phyloP scores from a whole-genome alignment of 2,329 filamentous ascomycete genomes.

The Aureobasidium leucospermi region DNA sequence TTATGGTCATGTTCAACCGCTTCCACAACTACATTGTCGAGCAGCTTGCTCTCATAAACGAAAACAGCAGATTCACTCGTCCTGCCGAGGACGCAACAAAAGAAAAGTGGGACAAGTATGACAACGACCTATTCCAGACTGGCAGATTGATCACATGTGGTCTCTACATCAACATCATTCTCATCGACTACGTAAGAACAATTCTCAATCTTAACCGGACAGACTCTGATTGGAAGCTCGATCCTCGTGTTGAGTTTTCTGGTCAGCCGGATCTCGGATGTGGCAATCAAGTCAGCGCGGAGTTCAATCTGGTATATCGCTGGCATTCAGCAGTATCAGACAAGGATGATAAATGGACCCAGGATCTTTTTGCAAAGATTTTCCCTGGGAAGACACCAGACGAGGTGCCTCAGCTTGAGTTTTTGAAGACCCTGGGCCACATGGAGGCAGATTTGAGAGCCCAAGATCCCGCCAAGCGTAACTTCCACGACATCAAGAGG shows the following conservation, averaged over 20 bases:
- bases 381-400: constrained; percentile 20
- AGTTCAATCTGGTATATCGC: constrained; percentile 49
- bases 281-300: constrained; percentile 45
- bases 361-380: constrained; percentile 31
- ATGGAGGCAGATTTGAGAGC: constrained; percentile 24
- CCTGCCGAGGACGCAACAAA: constrained; percentile 46
- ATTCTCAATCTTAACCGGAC: constrained; percentile 42
- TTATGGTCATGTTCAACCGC: constrained; percentile 60
- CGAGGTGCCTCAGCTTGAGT: constrained; percentile 20
- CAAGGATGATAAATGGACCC: constrained; percentile 40
- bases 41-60: constrained; percentile 78
- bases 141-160: constrained; percentile 46
- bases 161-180: constrained; percentile 47
- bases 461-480: constrained; percentile 24
- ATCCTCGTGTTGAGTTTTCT: constrained; percentile 34
- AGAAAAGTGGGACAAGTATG: constrained; percentile 27
- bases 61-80: constrained; percentile 67
- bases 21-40: constrained; percentile 84
- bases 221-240: constrained; percentile 37
- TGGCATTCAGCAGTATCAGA: constrained; percentile 41
- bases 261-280: constrained; percentile 34
- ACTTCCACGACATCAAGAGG: constrained; percentile 27
- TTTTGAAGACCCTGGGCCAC: constrained; percentile 25
- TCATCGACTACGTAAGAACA: constrained; percentile 48
- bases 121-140: constrained; percentile 46